Evolutionary conservation across 2,329 filamentous ascomycete species (phyloP).

Genomic region (Nigrograna mackinnonii): DNA sequence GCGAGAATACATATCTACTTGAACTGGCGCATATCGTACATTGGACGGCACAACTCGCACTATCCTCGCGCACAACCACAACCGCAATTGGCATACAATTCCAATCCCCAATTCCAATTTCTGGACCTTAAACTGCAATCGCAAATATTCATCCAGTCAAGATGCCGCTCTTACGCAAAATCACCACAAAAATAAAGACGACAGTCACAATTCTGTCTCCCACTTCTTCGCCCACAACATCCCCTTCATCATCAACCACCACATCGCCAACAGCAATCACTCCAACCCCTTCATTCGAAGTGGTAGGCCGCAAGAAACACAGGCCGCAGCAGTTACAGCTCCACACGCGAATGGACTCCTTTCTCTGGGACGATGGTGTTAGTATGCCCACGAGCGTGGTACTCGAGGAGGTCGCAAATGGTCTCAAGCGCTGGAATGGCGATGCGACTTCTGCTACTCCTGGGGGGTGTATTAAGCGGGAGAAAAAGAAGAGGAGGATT

Average conservation of each 20-base stretch:
- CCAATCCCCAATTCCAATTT: too few relatives aligned
- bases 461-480: too few relatives aligned
- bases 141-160: conserved; percentile 6
- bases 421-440: conserved; percentile 12
- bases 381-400: conserved; percentile 6
- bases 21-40: too few relatives aligned
- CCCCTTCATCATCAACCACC: conserved; percentile 9
- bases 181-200: conserved; percentile 34
- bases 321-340: background rate
- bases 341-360: conserved; percentile 10
- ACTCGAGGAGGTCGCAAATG: conserved; percentile 8
- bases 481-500: conserved; percentile 23
- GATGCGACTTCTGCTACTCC: too few relatives aligned
- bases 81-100: too few relatives aligned
- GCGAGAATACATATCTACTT: too few relatives aligned
- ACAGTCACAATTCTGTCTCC: conserved; percentile 14
- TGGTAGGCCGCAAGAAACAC: conserved; percentile 13
- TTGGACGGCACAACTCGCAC: too few relatives aligned
- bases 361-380: conserved; percentile 5
- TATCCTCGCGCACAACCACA: too few relatives aligned
- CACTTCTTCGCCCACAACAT: conserved; percentile 14
- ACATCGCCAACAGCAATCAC: conserved; percentile 9
- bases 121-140: too few relatives aligned
- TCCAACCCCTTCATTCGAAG: conserved; percentile 21
- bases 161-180: conserved; percentile 33